Evolutionary conservation across 305 asterid genomes (phyloP), one percentile per base, ranked within the genome.

Genomic region (Galium porrigens): DNA sequence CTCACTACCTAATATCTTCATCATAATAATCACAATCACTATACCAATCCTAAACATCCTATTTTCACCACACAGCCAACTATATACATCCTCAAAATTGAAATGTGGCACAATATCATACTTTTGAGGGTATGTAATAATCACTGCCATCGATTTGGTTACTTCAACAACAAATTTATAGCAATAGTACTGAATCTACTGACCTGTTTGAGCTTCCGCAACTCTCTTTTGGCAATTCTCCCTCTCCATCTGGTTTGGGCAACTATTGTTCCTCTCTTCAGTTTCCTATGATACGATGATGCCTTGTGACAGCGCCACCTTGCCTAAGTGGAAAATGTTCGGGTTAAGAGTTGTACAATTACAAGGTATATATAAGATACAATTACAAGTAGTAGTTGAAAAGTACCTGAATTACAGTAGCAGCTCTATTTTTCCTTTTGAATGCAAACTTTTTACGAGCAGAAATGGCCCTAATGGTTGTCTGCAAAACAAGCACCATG

Each of bases 191-290:
- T 67, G 71, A 92, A 96, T 92, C 78, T 61, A 36, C 86, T 68
- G 73, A 92, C 99, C 95, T 78, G 79, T 86, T 87, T 94, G 60
- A 94, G 97, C 83, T 83, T 90, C 76, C 90, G 86, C 67, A 94
- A 64, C 78, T 90, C 97, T 69, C 65, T 81, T 76, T 75, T 83
- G 18, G 97, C 96, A 73, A 76, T 70, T 81, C 64, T 86, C 68
- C 89, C 96, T 76, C 97, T 90, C 94, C 90, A 90, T 77, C 79
- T 82, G 85, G 96, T 87, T 74, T 94, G 99, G 61, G 94, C 75
- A 72, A 72, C 68, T 72, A 90, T 63, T 52, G 90, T 75, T 75
- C 97, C 99, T 73, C 68, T 77, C 81, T 78, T 83, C 57, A 94
- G 94, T 82, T 76, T 90, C 74, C 74, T 79, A 70, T 78, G 85